A percentile compares a stretch with the other conserved stretches of the same genome.
These are phyloP conservation scores for Gaultheria prostrata DNA, from an alignment of 148 eudicot genomes.

Conservation along the genomic window DNA sequence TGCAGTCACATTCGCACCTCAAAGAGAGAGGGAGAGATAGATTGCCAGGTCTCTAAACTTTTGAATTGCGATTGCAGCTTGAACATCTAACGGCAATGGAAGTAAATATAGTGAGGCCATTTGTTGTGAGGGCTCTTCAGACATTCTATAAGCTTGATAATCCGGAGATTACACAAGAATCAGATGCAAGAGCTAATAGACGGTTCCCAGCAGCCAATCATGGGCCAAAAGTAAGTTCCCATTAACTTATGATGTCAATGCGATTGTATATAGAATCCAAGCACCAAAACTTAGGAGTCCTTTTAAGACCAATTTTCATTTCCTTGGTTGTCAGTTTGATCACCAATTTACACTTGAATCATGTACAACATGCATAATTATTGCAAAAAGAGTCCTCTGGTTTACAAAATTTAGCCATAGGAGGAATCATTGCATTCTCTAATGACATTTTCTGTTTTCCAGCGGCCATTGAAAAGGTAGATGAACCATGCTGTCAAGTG, in stretches of 20 bases:
- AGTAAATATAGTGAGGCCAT: slow-evolving; percentile 91
- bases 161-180: slow-evolving; percentile 79
- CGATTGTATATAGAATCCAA: neutral
- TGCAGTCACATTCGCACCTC: neutral
- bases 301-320: neutral
- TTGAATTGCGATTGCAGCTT: slow-evolving; percentile 48
- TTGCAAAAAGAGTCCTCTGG: neutral
- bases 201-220: slow-evolving; percentile 59
- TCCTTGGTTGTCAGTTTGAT: neutral
- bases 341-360: neutral
- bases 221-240: slow-evolving; percentile 80
- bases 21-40: too few relatives aligned
- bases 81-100: slow-evolving; percentile 94
- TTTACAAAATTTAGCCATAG: neutral
- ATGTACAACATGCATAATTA: neutral
- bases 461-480: slow-evolving; percentile 29
- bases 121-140: slow-evolving; percentile 74
- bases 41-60: slow-evolving; percentile 7
- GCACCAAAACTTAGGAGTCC: neutral
- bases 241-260: neutral
- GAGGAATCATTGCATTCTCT: neutral
- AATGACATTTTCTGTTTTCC: slow-evolving; percentile 18
- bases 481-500: slow-evolving; percentile 5
- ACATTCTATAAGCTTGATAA: slow-evolving; percentile 82
- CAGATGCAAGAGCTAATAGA: slow-evolving; percentile 42